Conservation (phyloP, 805 yeast genomes). For the Saturnispora hagleri region DNA sequence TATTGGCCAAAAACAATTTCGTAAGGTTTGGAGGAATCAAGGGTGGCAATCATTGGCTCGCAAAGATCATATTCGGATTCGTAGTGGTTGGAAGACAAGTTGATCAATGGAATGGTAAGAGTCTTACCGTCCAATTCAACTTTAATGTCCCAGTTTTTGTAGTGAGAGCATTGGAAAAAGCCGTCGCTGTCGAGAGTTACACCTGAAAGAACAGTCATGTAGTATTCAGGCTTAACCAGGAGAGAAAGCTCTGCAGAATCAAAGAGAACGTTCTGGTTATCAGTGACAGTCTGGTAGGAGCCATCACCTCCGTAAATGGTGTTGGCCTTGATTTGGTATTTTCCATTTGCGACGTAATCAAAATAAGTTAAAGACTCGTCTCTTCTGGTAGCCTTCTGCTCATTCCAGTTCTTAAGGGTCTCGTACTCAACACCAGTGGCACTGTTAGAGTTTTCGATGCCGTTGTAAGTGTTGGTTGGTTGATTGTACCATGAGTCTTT, state of each 20-base stretch:
- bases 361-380: neutral
- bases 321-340: neutral
- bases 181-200: slow-evolving; percentile 5
- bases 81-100: slow-evolving; percentile 16
- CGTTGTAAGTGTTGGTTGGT: neutral
- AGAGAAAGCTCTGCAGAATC: slow-evolving; percentile 17
- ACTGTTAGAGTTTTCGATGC: neutral
- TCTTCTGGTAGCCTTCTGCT: neutral
- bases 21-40: slow-evolving; percentile 6
- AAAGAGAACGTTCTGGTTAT: slow-evolving; percentile 6
- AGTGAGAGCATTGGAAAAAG: slow-evolving; percentile 16
- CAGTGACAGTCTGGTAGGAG: neutral
- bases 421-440: slow-evolving; percentile 1
- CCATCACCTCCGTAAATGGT: slow-evolving; percentile 1
- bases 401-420: slow-evolving; percentile 5
- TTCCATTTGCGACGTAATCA: neutral
- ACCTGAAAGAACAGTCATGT: slow-evolving; percentile 6
- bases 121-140: slow-evolving; percentile 9
- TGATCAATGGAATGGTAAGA: slow-evolving; percentile 12
- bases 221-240: slow-evolving; percentile 9
- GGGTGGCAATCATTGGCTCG: slow-evolving; percentile 14
- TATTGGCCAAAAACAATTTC: slow-evolving; percentile 19
- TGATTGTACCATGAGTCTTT: neutral
- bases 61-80: slow-evolving; percentile 13
- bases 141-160: slow-evolving; percentile 9